These are phyloP conservation scores for Kwoniella dendrophila DNA, from an alignment of 768 basidiomycete genomes.

Conservation along the genomic window DNA sequence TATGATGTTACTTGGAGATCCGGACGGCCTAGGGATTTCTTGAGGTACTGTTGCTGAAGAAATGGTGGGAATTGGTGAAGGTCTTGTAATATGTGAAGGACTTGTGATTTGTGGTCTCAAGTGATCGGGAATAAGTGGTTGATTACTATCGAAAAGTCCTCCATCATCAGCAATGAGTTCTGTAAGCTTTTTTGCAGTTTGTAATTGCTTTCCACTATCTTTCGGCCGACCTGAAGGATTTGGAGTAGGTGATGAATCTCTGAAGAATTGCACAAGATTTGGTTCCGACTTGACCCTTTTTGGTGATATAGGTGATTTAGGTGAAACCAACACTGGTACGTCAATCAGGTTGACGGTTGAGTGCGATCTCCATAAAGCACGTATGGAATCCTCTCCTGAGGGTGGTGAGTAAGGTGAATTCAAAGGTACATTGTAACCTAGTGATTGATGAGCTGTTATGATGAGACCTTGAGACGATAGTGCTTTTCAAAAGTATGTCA, in stretches of 20 bases:
- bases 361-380: slow-evolving; percentile 29
- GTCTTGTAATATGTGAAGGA: too few relatives aligned
- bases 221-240: not conserved
- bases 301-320: slow-evolving; percentile 15
- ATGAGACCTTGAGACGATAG: slow-evolving; percentile 26
- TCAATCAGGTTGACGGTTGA: slow-evolving; percentile 13
- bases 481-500: slow-evolving; percentile 14
- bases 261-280: not conserved
- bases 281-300: slow-evolving; percentile 12
- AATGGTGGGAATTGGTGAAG: too few relatives aligned
- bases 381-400: slow-evolving; percentile 34
- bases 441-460: slow-evolving; percentile 29
- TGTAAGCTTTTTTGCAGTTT: too few relatives aligned
- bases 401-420: slow-evolving; percentile 15
- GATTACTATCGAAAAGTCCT: not conserved
- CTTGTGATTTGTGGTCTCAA: not conserved
- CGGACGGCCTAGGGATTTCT: not conserved
- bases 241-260: not conserved
- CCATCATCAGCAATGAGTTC: not conserved
- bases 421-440: slow-evolving; percentile 27
- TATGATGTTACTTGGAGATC: not conserved
- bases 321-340: slow-evolving; percentile 15
- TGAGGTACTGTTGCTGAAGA: not conserved
- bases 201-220: not conserved
- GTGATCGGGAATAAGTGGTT: not conserved